Conservation (phyloP, 2,329 filamentous ascomycete genomes). For the Colletotrichum liaoningense region DNA sequence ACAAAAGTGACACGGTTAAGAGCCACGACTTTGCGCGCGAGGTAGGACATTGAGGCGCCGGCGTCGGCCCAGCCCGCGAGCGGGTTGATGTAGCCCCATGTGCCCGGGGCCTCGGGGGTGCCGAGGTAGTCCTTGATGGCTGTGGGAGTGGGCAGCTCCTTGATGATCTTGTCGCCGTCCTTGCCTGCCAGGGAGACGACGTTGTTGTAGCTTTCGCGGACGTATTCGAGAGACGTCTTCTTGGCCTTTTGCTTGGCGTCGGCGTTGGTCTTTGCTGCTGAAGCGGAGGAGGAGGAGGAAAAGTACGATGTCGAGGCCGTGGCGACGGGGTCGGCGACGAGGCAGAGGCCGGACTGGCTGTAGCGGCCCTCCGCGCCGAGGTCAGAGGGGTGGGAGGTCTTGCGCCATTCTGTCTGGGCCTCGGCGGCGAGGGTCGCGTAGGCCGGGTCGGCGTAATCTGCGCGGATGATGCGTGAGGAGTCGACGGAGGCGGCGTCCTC, state of each 20-base stretch:
- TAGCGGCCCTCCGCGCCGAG: slow-evolving; percentile 76
- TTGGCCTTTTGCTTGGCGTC: slow-evolving; percentile 46
- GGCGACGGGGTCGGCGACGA: slow-evolving; percentile 60
- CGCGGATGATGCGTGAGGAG: slow-evolving; percentile 71
- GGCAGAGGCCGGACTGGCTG: slow-evolving; percentile 74
- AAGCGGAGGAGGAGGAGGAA: not conserved
- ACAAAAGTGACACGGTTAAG: slow-evolving; percentile 68
- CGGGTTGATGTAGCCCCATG: slow-evolving; percentile 79
- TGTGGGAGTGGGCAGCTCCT: slow-evolving; percentile 55
- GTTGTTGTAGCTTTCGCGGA: slow-evolving; percentile 69
- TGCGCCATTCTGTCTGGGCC: slow-evolving; percentile 78
- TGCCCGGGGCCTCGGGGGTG: slow-evolving; percentile 65
- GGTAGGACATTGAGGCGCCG: slow-evolving; percentile 74
- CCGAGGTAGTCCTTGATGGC: slow-evolving; percentile 58
- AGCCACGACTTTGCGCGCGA: slow-evolving; percentile 64
- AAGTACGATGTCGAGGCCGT: slow-evolving; percentile 8
- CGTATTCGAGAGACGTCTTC: slow-evolving; percentile 67
- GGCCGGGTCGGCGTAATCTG: slow-evolving; percentile 83
- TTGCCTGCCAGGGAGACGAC: slow-evolving; percentile 61
- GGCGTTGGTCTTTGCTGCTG: not conserved
- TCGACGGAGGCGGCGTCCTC: slow-evolving; percentile 71
- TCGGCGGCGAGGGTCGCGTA: slow-evolving; percentile 80
- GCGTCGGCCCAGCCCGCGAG: slow-evolving; percentile 86
- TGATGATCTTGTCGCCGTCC: slow-evolving; percentile 53
- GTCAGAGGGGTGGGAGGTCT: slow-evolving; percentile 60